Evolutionary conservation across 345 rosid species (phyloP).

Genomic region (Cardamine occulta): DNA sequence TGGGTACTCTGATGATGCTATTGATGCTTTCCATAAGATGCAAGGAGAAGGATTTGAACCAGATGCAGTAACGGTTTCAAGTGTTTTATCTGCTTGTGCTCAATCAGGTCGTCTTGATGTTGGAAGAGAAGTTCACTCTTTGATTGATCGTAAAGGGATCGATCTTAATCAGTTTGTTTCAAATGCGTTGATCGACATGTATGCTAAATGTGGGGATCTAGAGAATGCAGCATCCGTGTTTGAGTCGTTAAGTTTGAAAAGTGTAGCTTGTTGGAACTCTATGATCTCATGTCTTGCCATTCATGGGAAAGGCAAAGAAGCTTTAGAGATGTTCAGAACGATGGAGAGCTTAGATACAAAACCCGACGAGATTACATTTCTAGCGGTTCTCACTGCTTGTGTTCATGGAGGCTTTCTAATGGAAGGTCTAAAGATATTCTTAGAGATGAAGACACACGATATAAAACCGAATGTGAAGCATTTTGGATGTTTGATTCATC

Average conservation of each 20-base stretch:
- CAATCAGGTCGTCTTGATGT: slow-evolving; percentile 59
- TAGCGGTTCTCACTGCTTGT: slow-evolving; percentile 68
- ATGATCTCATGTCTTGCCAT: slow-evolving; percentile 69
- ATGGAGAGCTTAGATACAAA: slow-evolving; percentile 52
- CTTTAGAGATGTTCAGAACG: slow-evolving; percentile 58
- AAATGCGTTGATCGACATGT: slow-evolving; percentile 69
- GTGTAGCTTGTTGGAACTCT: slow-evolving; percentile 70
- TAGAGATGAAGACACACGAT: slow-evolving; percentile 55
- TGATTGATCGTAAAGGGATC: slow-evolving; percentile 47
- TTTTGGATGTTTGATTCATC: slow-evolving; percentile 76
- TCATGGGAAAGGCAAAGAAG: slow-evolving; percentile 65
- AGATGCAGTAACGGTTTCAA: slow-evolving; percentile 61
- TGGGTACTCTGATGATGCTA: slow-evolving; percentile 59
- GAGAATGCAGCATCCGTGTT: slow-evolving; percentile 57
- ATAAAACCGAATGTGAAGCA: slow-evolving; percentile 57
- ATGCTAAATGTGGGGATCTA: slow-evolving; percentile 80
- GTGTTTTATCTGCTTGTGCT: slow-evolving; percentile 80
- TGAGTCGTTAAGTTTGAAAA: slow-evolving; percentile 52
- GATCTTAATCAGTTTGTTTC: slow-evolving; percentile 60
- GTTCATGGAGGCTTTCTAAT: slow-evolving; percentile 68
- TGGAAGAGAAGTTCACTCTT: slow-evolving; percentile 65
- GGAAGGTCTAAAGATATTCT: slow-evolving; percentile 68
- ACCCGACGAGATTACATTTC: slow-evolving; percentile 66
- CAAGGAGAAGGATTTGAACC: slow-evolving; percentile 61
- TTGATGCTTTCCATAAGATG: slow-evolving; percentile 60